Percentiles rank a stretch among this genome's conserved stretches.
These are phyloP conservation scores for Podaxis mareebaensis DNA, from an alignment of 768 basidiomycete species.

Conservation along the genomic window DNA sequence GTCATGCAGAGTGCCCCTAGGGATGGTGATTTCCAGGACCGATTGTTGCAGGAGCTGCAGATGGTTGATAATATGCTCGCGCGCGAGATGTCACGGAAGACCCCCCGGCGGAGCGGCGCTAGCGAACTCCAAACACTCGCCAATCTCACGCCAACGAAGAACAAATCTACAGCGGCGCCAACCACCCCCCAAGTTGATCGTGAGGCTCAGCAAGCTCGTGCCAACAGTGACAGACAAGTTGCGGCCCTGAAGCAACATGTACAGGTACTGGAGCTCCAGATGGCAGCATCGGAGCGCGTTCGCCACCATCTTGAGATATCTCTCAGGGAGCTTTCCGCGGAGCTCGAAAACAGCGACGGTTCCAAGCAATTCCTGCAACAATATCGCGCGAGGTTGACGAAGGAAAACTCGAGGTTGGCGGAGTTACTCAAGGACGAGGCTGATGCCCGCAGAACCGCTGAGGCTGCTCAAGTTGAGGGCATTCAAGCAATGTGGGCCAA, in stretches of 20 bases:
- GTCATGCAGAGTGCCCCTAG: slow-evolving; percentile 56
- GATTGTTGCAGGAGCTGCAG: slow-evolving; percentile 64
- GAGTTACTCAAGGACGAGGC: slow-evolving; percentile 64
- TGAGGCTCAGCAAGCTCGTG: slow-evolving; percentile 27
- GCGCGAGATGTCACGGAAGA: slow-evolving; percentile 47
- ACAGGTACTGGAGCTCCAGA: slow-evolving; percentile 65
- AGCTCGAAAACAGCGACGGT: slow-evolving; percentile 64
- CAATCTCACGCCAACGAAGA: slow-evolving; percentile 52
- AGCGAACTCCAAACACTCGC: slow-evolving; percentile 38
- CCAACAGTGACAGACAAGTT: slow-evolving; percentile 49
- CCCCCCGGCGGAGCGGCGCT: slow-evolving; percentile 32
- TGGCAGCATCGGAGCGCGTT: slow-evolving; percentile 67
- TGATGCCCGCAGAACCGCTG: slow-evolving; percentile 59
- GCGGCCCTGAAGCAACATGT: slow-evolving; percentile 61
- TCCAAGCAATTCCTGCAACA: slow-evolving; percentile 63
- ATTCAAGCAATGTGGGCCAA: slow-evolving; percentile 68
- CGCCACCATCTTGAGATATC: slow-evolving; percentile 63
- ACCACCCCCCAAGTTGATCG: slow-evolving; percentile 15
- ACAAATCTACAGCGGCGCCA: slow-evolving; percentile 23
- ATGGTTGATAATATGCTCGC: slow-evolving; percentile 57
- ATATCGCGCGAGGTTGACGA: slow-evolving; percentile 53
- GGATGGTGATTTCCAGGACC: slow-evolving; percentile 62
- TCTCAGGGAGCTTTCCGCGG: slow-evolving; percentile 57
- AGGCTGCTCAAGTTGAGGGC: slow-evolving; percentile 63
- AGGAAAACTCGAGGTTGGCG: slow-evolving; percentile 55